Evolutionary conservation across 768 basidiomycete genomes (phyloP), one percentile per base, ranked within the genome.

Genomic region (Macrocybe gigantea): DNA sequence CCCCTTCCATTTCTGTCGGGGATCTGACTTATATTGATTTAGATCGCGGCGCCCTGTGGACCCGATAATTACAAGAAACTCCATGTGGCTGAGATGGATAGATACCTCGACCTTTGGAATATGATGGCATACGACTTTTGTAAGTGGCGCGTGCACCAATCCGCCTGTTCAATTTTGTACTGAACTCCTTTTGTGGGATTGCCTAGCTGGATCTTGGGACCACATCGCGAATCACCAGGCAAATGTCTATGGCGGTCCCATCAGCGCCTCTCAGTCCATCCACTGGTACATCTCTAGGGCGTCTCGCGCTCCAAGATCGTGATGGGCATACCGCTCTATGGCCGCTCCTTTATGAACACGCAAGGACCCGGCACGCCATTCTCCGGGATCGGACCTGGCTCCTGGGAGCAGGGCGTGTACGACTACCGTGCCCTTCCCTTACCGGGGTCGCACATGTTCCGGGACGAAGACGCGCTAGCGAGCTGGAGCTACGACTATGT

Each of bases 21-120:
- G 10, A 33, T 22, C 47, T 13, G 9, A 12, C 32, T 39, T 31
- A 29, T 40, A 34, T 13, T 5, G 34, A 56, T 31, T 40, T 47
- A 93, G 88, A 86, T 95, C 46, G 91, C 92, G 35, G 90, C 95
- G 1, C 94, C 96, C 1, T 95, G 93, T 64, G 96, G 96, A 31
- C 79, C 85, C 2, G 77, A 86, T 53, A 83, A 96, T 56, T 93
- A 92, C 67, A 70, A 82, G 62, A 88, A 85, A 54, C 72, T 98
- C 6, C 75, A 82, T 50, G 73, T 93, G 40, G 68, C 64, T 15
- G 89, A 89, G 51, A 98, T 99, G 94, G 85, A 93, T 61, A 73
- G 73, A 50, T 83, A 77, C 49, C 81, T 99, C 15, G 88, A 92
- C 59, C 93, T 97, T 63, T 98, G 93, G 94, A 98, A 99, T 62